Percentiles rank a stretch among this genome's conserved stretches.
These are phyloP conservation scores for Hygrocybe coccinea DNA, from an alignment of 768 basidiomycete genomes.

Conservation along the genomic window DNA sequence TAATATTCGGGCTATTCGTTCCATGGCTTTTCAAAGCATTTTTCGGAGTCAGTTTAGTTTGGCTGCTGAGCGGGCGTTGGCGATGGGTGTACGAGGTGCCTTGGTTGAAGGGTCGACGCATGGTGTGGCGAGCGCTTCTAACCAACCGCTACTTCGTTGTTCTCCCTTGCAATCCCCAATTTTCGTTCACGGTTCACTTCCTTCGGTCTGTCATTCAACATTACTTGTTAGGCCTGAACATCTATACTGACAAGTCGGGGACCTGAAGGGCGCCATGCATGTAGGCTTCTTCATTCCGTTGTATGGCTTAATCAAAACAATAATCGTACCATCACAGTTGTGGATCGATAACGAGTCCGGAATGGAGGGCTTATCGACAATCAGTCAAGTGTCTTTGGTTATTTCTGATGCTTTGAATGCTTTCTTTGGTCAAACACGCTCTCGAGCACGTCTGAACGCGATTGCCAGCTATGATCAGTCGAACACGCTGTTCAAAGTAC, in stretches of 20 bases:
- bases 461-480: too few relatives aligned
- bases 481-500: too few relatives aligned
- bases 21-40: conserved; percentile 76
- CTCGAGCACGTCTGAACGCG: conserved; percentile 69
- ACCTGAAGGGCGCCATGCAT: conserved; percentile 58
- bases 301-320: too few relatives aligned
- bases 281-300: conserved; percentile 26
- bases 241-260: conserved; percentile 40
- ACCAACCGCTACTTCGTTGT: conserved; percentile 41
- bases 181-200: conserved; percentile 46
- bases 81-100: conserved; percentile 69
- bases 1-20: conserved; percentile 81
- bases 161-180: conserved; percentile 41
- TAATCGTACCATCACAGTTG: too few relatives aligned
- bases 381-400: conserved; percentile 52
- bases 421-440: conserved; percentile 67
- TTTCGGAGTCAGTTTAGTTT: conserved; percentile 67
- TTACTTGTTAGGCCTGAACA: conserved; percentile 8
- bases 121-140: conserved; percentile 73
- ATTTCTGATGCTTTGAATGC: conserved; percentile 61
- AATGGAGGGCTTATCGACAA: conserved; percentile 51
- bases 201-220: conserved; percentile 38
- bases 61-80: conserved; percentile 55
- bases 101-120: conserved; percentile 82
- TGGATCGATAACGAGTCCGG: conserved; percentile 65